Percentiles rank a stretch among this genome's conserved stretches.
phyloP scores from a whole-genome alignment of 2,329 filamentous ascomycete species.

The Incumbomyces lentus region DNA sequence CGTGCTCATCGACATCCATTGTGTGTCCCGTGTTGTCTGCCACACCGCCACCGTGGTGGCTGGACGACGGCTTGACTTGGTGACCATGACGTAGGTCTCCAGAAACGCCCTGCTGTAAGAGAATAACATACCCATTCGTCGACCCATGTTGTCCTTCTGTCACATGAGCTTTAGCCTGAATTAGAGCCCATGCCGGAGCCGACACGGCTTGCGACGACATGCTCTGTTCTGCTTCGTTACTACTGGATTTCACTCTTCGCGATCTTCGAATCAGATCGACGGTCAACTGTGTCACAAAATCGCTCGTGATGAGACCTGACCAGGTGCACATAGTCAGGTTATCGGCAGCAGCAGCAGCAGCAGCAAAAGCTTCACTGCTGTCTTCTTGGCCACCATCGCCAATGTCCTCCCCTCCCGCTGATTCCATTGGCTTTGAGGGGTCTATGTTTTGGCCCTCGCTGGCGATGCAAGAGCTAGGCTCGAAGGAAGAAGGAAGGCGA shows the following conservation, averaged over 20 bases:
- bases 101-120: constrained; percentile 9
- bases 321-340: background rate
- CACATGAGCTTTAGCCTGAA: constrained; percentile 15
- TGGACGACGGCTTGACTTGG: background rate
- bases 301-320: background rate
- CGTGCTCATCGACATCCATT: background rate
- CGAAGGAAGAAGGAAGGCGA: constrained; percentile 2
- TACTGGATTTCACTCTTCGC: constrained; percentile 24
- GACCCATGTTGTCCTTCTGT: constrained; percentile 10
- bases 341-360: background rate
- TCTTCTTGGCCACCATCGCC: background rate
- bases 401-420: too few species aligned
- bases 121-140: constrained; percentile 16
- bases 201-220: background rate
- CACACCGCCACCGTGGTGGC: too few species aligned
- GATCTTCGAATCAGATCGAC: constrained; percentile 18
- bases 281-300: constrained; percentile 6
- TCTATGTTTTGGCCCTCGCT: too few species aligned
- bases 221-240: constrained; percentile 17
- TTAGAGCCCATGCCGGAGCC: constrained; percentile 12
- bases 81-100: background rate
- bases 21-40: background rate
- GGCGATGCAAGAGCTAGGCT: too few species aligned
- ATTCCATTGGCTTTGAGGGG: too few species aligned
- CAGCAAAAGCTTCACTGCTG: background rate